A percentile compares a stretch with the other conserved stretches of the same genome.
Conservation (phyloP, 306 rosid species). For the Aeschynomene evenia region DNA sequence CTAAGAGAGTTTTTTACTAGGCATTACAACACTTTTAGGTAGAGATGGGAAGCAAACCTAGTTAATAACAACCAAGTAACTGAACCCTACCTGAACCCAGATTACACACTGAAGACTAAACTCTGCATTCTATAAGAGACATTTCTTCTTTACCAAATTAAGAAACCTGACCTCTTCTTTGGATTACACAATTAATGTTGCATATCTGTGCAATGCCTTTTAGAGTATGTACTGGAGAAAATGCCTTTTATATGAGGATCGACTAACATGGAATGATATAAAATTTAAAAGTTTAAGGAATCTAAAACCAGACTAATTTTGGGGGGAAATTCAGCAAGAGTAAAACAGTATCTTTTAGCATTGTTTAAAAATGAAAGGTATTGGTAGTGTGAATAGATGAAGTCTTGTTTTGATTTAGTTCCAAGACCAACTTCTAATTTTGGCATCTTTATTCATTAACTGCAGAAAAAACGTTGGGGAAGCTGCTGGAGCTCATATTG, state of each 20-base stretch:
- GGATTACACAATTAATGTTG: not conserved
- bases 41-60: not conserved
- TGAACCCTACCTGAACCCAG: not conserved
- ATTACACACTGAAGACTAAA: not conserved
- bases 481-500: conserved; percentile 75
- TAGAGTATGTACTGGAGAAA: not conserved
- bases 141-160: not conserved
- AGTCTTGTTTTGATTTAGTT: conserved; percentile 10
- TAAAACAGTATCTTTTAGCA: not conserved
- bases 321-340: not conserved
- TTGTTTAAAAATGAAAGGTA: not conserved
- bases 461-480: conserved; percentile 82
- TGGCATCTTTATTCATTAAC: conserved; percentile 14
- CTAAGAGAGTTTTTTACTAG: not conserved
- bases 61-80: not conserved
- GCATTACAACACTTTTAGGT: not conserved
- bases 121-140: not conserved
- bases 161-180: not conserved
- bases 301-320: not conserved
- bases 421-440: conserved; percentile 15
- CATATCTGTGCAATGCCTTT: not conserved
- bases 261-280: not conserved
- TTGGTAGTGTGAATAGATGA: not conserved
- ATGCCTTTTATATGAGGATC: not conserved
- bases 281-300: not conserved